Percentiles rank a stretch among this genome's conserved stretches.
Conservation (phyloP, 2,329 filamentous ascomycete species). For the Apiospora rasikravindrae region DNA sequence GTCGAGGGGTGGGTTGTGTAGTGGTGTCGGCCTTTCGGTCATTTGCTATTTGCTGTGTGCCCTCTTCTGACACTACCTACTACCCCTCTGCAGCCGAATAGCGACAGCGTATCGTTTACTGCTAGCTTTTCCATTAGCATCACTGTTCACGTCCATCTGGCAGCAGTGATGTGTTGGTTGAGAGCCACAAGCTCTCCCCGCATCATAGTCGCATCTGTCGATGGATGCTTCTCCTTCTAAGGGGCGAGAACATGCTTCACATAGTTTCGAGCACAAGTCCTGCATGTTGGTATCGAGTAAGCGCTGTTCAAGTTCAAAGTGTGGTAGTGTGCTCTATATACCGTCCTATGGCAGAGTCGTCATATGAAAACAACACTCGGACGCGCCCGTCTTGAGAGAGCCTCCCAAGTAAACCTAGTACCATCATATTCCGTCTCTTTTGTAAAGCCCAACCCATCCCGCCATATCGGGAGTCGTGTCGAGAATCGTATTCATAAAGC, state of each 20-base stretch:
- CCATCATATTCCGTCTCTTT: constrained; percentile 1
- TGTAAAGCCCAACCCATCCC: neutral
- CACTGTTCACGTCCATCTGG: neutral
- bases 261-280: neutral
- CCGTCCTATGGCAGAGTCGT: neutral
- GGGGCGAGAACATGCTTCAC: neutral
- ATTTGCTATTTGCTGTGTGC: constrained; percentile 9
- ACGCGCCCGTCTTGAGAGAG: neutral
- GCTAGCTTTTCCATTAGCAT: constrained; percentile 4
- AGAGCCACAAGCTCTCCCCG: neutral
- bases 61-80: neutral
- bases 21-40: constrained; percentile 10
- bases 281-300: neutral
- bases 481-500: constrained; percentile 19
- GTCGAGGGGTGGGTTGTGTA: neutral
- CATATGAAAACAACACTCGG: neutral
- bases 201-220: neutral
- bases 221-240: neutral
- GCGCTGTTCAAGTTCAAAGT: neutral
- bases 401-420: constrained; percentile 7
- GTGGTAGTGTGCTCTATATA: neutral
- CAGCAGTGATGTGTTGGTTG: neutral
- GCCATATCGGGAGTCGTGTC: constrained; percentile 7
- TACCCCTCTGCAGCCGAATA: neutral
- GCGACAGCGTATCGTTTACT: constrained; percentile 14